Evolutionary conservation across 345 rosid species (phyloP).

Genomic region (Gossypium turneri): DNA sequence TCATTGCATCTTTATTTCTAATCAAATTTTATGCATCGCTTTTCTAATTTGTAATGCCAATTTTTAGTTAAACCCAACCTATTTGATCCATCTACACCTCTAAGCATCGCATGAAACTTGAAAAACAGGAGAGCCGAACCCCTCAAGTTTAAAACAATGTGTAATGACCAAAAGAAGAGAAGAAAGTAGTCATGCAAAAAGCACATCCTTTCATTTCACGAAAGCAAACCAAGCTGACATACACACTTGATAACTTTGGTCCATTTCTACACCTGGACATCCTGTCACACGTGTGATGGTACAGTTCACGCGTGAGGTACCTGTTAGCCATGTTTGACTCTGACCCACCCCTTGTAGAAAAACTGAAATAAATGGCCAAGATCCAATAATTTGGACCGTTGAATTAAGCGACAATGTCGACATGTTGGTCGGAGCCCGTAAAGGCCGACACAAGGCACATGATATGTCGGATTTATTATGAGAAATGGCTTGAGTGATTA

Average conservation of each 20-base stretch:
- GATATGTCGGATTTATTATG: slow-evolving; percentile 24
- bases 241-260: background rate
- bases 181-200: background rate
- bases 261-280: background rate
- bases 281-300: slow-evolving; percentile 31
- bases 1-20: no score
- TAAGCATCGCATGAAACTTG: no score
- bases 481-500: background rate
- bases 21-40: no score
- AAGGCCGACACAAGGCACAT: slow-evolving; percentile 35
- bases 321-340: background rate
- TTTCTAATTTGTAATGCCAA: no score
- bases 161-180: background rate
- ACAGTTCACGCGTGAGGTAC: slow-evolving; percentile 24
- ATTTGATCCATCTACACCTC: no score
- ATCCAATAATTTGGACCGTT: slow-evolving; percentile 18
- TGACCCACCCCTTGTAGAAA: slow-evolving; percentile 1
- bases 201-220: background rate
- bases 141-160: background rate
- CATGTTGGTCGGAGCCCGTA: slow-evolving; percentile 21
- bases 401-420: slow-evolving; percentile 23
- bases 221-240: background rate
- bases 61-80: no score
- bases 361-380: slow-evolving; percentile 10
- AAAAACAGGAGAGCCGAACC: background rate